Evolutionary conservation across 768 basidiomycete species (phyloP), one percentile per base, ranked within the genome.

Genomic region (Rhodotorula diobovata): DNA sequence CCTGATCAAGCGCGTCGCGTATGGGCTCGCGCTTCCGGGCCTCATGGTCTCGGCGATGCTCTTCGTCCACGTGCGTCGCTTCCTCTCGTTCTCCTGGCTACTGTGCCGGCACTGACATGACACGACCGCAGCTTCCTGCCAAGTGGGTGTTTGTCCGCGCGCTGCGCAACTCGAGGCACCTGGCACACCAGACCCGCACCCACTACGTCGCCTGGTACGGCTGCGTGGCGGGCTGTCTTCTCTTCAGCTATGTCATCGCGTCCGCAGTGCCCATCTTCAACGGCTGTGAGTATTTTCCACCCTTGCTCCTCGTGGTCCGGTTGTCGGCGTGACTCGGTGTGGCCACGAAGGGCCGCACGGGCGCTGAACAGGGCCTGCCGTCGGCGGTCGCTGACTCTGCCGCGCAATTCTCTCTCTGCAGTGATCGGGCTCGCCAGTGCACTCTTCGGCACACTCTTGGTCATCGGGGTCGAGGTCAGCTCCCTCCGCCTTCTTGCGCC

Each of bases 81-180:
- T 20, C 50, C 10, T 37, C 34, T n/a, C 48, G 18, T 18, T 20
- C 34, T 21, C 23, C 11, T 11, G 9, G 25, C 23, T 2, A 4
- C 20, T 11, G 4, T 12, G 7, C 2, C 14, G 5, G 2, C 32
- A 34, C 8, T 5, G 21, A 10, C 32, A 4, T 7, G 32, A 48
- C 54, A 14, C 69, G 67, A 56, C 30, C 68, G 9, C 63, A 65
- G 21, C 35, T 65, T 5, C 68, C 77, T 21, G 66, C 66, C 63
- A 77, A 77, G 62, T 77, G 67, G 67, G 45, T 71, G 43, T 75
- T 77, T 32, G 76, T 77, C 23, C 70, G 73, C 4, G 18, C 64
- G 32, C 73, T 76, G 20, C 72, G 75, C 50, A 58, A 71, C 39
- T 66, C 68, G 28, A 28, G 35, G 20, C 77, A 77, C 61, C 43